These are phyloP conservation scores for Acanthamoeba triangularis DNA, from an alignment of 208 protist genomes.

Conservation along the genomic window DNA sequence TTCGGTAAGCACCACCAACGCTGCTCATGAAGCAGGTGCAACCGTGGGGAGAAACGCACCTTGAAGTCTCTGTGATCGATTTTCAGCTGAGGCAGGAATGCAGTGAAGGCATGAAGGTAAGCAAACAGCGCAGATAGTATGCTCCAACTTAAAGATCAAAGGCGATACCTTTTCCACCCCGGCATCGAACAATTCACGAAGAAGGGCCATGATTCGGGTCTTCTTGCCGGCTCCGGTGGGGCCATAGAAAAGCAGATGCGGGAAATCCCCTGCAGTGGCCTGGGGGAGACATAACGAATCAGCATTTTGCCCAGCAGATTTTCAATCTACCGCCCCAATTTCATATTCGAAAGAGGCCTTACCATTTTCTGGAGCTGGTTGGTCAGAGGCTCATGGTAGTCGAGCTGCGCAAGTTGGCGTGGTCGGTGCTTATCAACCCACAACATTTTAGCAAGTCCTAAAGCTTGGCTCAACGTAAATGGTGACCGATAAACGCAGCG, in stretches of 20 bases:
- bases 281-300: background rate
- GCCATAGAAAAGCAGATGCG: slow-evolving; percentile 99
- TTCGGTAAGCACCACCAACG: background rate
- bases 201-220: slow-evolving; percentile 96
- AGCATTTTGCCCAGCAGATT: background rate
- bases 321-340: background rate
- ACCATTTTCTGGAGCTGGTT: slow-evolving; percentile 95
- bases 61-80: slow-evolving; percentile 87
- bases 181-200: slow-evolving; percentile 96
- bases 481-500: background rate
- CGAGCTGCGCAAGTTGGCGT: slow-evolving; percentile 95
- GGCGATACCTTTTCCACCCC: slow-evolving; percentile 89
- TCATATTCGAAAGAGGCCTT: background rate
- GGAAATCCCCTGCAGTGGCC: slow-evolving; percentile 93
- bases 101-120: background rate
- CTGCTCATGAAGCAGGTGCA: background rate
- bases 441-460: slow-evolving; percentile 93
- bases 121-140: background rate
- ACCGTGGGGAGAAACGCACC: slow-evolving; percentile 18
- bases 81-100: slow-evolving; percentile 80
- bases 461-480: background rate
- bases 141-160: background rate
- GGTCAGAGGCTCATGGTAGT: slow-evolving; percentile 96
- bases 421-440: slow-evolving; percentile 99
- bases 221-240: slow-evolving; percentile 97